Evolutionary conservation across 768 basidiomycete species (phyloP).

Genomic region (Serendipita sp.): DNA sequence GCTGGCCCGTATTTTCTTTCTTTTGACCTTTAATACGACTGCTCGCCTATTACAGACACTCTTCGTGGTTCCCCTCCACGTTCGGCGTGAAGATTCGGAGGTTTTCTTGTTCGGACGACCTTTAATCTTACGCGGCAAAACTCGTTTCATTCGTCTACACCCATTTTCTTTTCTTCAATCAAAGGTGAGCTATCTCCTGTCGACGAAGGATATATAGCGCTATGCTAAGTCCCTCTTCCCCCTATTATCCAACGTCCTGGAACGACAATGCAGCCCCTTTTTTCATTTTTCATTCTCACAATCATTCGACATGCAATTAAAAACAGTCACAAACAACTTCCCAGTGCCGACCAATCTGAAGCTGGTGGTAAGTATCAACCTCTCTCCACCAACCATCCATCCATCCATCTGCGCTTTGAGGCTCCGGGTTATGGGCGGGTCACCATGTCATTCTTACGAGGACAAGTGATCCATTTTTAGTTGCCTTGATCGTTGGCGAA

Average conservation of each 20-base stretch:
- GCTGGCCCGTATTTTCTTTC: neutral
- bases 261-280: neutral
- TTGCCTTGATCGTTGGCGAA: neutral
- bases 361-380: neutral
- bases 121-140: neutral
- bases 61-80: neutral
- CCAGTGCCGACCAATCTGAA: neutral
- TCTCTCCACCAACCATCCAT: neutral
- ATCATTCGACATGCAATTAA: neutral
- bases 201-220: too few relatives aligned
- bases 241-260: neutral
- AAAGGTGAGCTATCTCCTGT: neutral
- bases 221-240: too few relatives aligned
- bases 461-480: neutral
- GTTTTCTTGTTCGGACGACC: neutral
- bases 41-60: neutral
- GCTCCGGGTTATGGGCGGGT: neutral
- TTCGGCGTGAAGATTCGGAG: neutral
- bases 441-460: neutral
- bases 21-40: neutral
- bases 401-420: neutral
- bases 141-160: neutral
- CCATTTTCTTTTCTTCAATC: neutral
- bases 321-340: neutral
- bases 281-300: neutral